phyloP scores from a whole-genome alignment of 306 rosid genomes.

The Trifolium dubium region DNA sequence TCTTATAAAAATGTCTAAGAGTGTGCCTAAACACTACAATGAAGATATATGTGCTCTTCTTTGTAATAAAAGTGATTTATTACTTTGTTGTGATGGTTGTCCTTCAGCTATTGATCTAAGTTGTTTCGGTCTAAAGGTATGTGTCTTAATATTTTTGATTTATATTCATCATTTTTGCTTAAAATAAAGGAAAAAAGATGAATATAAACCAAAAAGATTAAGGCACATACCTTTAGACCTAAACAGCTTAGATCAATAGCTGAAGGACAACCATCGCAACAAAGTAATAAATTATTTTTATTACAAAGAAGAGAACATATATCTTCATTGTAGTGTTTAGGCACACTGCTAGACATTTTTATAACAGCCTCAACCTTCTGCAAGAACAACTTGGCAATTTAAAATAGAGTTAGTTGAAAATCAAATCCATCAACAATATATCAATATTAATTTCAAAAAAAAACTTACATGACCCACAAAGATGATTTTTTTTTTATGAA shows the following conservation, averaged over 20 bases:
- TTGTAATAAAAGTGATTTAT: not conserved
- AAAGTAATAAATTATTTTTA: not conserved
- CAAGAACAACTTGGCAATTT: not conserved
- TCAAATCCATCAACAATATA: too few relatives aligned
- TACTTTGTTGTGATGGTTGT: not conserved
- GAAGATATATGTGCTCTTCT: too few relatives aligned
- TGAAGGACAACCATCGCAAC: slow-evolving; percentile 7
- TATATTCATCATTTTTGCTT: not conserved
- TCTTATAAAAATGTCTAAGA: not conserved
- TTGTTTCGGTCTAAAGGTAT: not conserved
- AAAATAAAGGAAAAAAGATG: not conserved
- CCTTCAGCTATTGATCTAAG: not conserved
- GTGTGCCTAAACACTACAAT: too few relatives aligned
- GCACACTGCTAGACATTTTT: not conserved
- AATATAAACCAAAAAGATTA: not conserved
- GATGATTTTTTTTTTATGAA: not conserved
- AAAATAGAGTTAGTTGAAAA: not conserved
- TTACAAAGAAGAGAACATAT: too few relatives aligned
- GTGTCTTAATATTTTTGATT: not conserved
- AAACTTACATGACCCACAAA: not conserved
- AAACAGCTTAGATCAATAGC: not conserved
- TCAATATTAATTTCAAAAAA: not conserved
- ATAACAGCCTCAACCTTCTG: not conserved
- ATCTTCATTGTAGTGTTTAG: too few relatives aligned
- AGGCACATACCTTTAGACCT: not conserved